Conservation (phyloP, 352 stramenopile species). For the Stephanocyclus meneghinianus region DNA sequence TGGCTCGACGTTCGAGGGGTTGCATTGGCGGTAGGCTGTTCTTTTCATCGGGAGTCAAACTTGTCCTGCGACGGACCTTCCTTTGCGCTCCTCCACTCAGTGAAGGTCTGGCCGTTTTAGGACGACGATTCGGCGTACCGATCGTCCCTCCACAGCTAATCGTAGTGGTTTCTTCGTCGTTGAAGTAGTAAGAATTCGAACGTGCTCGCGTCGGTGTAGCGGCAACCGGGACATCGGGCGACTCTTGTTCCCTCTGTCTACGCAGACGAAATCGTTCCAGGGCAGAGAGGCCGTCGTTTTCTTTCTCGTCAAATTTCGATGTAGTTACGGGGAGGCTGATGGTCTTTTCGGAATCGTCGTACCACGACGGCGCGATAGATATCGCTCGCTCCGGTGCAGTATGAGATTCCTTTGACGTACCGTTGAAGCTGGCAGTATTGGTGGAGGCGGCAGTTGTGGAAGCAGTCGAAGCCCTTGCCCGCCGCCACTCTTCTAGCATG, state of each 20-base stretch:
- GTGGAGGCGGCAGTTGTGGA: not conserved
- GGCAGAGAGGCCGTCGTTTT: conserved; percentile 24
- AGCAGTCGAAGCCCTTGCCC: conserved; percentile 9
- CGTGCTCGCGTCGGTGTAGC: not conserved
- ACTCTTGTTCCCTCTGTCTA: conserved; percentile 7
- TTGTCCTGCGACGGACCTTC: conserved; percentile 30
- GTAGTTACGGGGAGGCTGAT: not conserved
- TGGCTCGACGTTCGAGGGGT: conserved; percentile 2
- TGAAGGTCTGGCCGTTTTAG: conserved; percentile 12
- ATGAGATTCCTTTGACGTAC: not conserved
- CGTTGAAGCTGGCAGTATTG: not conserved
- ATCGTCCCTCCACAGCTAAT: not conserved
- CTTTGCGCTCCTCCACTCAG: conserved; percentile 23
- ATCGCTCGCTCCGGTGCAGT: not conserved
- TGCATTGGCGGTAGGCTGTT: not conserved
- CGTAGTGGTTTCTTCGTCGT: conserved; percentile 30
- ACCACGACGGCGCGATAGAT: not conserved
- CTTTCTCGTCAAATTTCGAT: conserved; percentile 17
- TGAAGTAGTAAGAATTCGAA: conserved; percentile 10
- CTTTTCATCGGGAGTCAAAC: conserved; percentile 8
- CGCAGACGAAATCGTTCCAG: conserved; percentile 37
- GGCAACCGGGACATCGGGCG: not conserved
- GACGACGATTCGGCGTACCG: conserved; percentile 25
- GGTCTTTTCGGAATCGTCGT: not conserved
- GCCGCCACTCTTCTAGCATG: conserved; percentile 73